A percentile compares a stretch with the other conserved stretches of the same genome.
These are phyloP conservation scores for Nothophaeocryptopus gaeumannii DNA, from an alignment of 2,329 filamentous ascomycete genomes.

Conservation along the genomic window DNA sequence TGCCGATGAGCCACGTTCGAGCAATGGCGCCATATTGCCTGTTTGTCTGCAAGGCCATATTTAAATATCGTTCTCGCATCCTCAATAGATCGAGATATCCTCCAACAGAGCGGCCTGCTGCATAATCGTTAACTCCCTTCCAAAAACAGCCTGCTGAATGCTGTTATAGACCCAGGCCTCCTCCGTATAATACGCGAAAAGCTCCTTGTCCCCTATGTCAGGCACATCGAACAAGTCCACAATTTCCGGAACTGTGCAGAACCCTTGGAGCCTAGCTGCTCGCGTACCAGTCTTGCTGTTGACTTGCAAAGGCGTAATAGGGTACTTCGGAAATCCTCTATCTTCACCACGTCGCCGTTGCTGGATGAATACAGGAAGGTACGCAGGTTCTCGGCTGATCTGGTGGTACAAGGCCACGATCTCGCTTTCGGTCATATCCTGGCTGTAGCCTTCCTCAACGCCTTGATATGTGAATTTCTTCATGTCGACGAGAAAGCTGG, in stretches of 20 bases:
- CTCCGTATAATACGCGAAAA: constrained; percentile 3
- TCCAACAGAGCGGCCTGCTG: constrained; percentile 9
- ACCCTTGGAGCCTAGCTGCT: neutral
- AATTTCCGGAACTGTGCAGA: constrained; percentile 8
- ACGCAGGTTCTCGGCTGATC: too few relatives aligned
- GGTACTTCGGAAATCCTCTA: constrained; percentile 4
- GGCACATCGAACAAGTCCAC: constrained; percentile 6
- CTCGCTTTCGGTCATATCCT: too few relatives aligned
- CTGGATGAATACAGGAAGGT: too few relatives aligned
- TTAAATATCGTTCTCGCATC: neutral
- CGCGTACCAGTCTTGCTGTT: neutral
- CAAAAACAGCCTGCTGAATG: constrained; percentile 3
- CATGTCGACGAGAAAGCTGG: too few relatives aligned
- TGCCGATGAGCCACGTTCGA: neutral
- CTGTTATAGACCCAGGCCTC: constrained; percentile 1
- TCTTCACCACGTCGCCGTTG: neutral
- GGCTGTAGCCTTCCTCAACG: too few relatives aligned
- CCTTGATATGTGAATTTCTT: too few relatives aligned
- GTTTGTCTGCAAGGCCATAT: neutral
- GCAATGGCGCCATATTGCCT: neutral
- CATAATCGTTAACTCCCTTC: neutral
- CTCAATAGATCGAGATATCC: constrained; percentile 5
- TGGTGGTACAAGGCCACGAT: too few relatives aligned
- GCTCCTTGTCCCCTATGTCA: neutral
- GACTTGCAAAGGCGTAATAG: constrained; percentile 3